These are phyloP conservation scores for Lentinula sp. DNA, from an alignment of 768 basidiomycete species.

Conservation along the genomic window DNA sequence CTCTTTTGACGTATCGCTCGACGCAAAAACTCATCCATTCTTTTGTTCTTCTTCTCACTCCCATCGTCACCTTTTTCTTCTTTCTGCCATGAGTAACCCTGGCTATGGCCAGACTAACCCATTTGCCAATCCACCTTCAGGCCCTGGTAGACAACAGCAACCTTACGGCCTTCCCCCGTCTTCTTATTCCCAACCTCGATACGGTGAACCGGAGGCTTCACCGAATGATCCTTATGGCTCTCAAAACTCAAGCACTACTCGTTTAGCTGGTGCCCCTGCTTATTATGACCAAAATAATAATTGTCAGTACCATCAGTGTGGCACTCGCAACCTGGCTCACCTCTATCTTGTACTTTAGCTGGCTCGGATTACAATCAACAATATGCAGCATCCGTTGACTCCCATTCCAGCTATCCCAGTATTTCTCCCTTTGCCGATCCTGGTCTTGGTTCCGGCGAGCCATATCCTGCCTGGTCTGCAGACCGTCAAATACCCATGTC, in stretches of 20 bases:
- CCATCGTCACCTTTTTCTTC: neutral
- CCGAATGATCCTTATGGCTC: constrained; percentile 45
- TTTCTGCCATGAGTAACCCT: constrained; percentile 23
- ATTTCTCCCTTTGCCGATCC: constrained; percentile 58
- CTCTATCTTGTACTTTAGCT: constrained; percentile 19
- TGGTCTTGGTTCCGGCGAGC: constrained; percentile 46
- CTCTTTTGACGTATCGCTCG: constrained; percentile 1
- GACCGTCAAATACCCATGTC: constrained; percentile 94
- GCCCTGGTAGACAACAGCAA: constrained; percentile 8
- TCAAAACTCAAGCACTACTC: constrained; percentile 47
- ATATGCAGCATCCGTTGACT: constrained; percentile 54
- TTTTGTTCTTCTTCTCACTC: constrained; percentile 20
- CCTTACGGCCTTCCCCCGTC: constrained; percentile 13
- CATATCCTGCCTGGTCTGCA: constrained; percentile 93
- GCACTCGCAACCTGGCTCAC: constrained; percentile 9
- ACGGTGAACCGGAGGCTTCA: constrained; percentile 42
- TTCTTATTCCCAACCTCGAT: constrained; percentile 27
- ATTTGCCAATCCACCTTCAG: constrained; percentile 15
- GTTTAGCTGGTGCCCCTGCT: constrained; percentile 41
- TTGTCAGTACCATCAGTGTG: neutral
- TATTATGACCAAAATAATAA: constrained; percentile 3
- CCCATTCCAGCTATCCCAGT: constrained; percentile 52
- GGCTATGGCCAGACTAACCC: constrained; percentile 35
- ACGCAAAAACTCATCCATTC: constrained; percentile 16
- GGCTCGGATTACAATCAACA: constrained; percentile 30